Evolutionary conservation across 1,139 yeast species (phyloP).

Genomic region (Suhomyces panamericanus): DNA sequence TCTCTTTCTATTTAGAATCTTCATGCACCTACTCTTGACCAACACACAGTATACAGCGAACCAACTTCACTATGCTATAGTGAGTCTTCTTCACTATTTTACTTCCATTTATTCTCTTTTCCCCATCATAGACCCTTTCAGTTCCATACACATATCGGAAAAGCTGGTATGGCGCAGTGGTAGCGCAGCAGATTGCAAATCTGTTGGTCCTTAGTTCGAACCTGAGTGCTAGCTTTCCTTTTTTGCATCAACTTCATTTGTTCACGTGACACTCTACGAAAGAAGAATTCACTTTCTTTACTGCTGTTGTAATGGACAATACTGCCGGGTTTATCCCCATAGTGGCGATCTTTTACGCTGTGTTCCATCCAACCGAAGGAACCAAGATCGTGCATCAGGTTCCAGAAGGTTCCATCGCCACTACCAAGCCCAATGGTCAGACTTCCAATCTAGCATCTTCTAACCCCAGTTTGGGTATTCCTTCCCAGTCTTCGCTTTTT

Average conservation of each 20-base stretch:
- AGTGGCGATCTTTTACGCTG: conserved; percentile 82
- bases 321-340: conserved; percentile 78
- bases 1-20: no score
- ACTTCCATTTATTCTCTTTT: no score
- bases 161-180: conserved; percentile 55
- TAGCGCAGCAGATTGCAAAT: conserved; percentile 59
- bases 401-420: conserved; percentile 60
- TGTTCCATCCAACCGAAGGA: conserved; percentile 94
- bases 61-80: no score
- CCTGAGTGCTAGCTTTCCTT: conserved; percentile 46
- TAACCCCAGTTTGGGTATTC: background rate
- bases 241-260: conserved; percentile 1
- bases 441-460: background rate
- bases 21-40: no score
- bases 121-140: no score
- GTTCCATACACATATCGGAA: conserved; percentile 1
- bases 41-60: no score
- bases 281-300: background rate
- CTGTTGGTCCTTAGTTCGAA: conserved; percentile 56
- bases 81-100: no score
- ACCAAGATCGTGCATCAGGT: conserved; percentile 92
- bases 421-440: conserved; percentile 19
- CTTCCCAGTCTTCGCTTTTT: conserved; percentile 43
- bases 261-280: conserved; percentile 7
- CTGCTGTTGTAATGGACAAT: conserved; percentile 29